A percentile compares a stretch with the other conserved stretches of the same genome.
Conservation (phyloP, 2,329 filamentous ascomycete genomes). For the Cordyceps javanica region DNA sequence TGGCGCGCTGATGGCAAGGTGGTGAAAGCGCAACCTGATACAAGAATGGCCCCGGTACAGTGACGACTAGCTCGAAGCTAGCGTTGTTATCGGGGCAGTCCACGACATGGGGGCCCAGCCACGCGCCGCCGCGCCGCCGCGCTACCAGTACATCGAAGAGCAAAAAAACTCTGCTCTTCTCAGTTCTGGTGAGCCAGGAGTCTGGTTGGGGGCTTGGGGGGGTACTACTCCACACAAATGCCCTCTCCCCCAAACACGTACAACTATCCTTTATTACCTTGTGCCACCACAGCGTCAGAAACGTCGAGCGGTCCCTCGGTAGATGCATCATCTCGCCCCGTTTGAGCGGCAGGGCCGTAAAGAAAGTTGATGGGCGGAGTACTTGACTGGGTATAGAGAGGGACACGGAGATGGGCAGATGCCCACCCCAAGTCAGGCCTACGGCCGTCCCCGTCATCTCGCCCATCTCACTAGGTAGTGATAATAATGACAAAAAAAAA, state of each 20-base stretch:
- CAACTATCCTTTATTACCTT: too few species aligned
- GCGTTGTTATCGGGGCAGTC: constrained; percentile 5
- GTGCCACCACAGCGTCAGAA: background rate
- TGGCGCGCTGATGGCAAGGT: background rate
- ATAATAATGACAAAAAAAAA: background rate
- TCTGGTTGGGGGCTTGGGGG: background rate
- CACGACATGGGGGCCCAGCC: constrained; percentile 7
- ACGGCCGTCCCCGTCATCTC: constrained; percentile 1
- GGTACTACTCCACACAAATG: too few species aligned
- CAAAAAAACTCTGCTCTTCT: background rate
- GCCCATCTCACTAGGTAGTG: background rate
- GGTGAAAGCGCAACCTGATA: constrained; percentile 4
- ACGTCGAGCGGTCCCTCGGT: background rate
- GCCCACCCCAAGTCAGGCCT: constrained; percentile 2
- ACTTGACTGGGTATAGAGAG: background rate
- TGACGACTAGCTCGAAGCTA: constrained; percentile 9
- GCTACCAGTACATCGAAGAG: background rate
- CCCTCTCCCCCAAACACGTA: too few species aligned
- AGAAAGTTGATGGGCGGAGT: background rate
- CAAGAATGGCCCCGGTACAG: constrained; percentile 3
- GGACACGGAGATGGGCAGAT: background rate
- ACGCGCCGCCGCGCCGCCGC: background rate
- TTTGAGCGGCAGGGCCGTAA: background rate
- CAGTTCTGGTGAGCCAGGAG: too few species aligned
- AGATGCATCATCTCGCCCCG: background rate